Evolutionary conservation across 1,139 yeast species (phyloP), one percentile per base, ranked within the genome.

Genomic region (Yamadazyma pseudoaaseri): DNA sequence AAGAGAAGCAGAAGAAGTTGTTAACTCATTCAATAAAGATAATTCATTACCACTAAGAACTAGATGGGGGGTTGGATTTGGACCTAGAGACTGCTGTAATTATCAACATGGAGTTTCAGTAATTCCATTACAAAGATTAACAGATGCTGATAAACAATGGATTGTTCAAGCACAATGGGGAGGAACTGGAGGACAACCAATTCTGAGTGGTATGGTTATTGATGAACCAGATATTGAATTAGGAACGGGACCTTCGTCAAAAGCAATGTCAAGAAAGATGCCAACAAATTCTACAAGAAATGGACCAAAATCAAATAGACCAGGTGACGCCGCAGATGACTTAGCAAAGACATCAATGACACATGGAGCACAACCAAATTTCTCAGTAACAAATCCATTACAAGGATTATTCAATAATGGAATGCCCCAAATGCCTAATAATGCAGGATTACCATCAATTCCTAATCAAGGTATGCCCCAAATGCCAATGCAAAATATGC

Each of bases 51-150:
- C 73, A 32, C 76, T 79, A 54, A 86, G 92, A 64, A 86, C 95
- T 7, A 76, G 97, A 55, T 92, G 98, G 98, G 98, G 97, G 47
- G 97, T 92, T 44, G 98, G 98, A 2, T 92, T 86, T 55, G 98
- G 98, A 3, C 98, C 98, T 34, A 80, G 98, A 68, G 97, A 92
- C 57, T 90, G 97, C 65, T 87, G 96, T 59, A 94, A 92, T 60
- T 92, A 92, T 58, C 92, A 84, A 54, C 82, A 83, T 39, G 98
- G 98, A 43, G 73, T 83, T 28, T 84, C 96, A 37, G 76, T 89
- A 16, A 86, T 92, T 42, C 97, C 97, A 18, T 66, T 92, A 33
- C 76, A 76, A 43, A 76, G 96, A 51, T 73, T 92, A 48, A 92
- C 98, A 0, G 98, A 92, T 38, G 96, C 97, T 14, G 98, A 92